Evolutionary conservation across 331 rosid species (phyloP).

Genomic region (Cucumis variabilis): DNA sequence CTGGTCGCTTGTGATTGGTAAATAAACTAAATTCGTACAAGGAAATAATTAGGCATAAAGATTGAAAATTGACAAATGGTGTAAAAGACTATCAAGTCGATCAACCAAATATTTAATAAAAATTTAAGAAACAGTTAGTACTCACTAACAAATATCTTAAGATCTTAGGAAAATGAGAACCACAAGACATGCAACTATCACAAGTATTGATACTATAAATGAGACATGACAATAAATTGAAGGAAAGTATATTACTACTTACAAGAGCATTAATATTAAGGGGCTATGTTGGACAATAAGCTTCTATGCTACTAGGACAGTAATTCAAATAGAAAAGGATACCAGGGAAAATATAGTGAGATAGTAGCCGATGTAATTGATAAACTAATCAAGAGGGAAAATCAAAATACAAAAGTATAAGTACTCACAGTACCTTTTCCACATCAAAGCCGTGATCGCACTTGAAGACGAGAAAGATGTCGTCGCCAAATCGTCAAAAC

Average conservation of each 20-base stretch:
- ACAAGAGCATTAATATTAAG: background rate
- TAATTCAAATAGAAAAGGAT: background rate
- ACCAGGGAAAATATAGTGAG: background rate
- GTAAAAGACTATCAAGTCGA: background rate
- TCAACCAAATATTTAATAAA: background rate
- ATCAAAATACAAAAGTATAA: slow-evolving; percentile 1
- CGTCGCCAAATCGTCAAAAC: slow-evolving; percentile 44
- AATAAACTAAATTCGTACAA: background rate
- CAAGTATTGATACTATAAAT: background rate
- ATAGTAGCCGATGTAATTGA: background rate
- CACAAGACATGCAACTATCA: background rate
- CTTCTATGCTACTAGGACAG: background rate
- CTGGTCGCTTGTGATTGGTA: background rate
- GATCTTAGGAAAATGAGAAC: background rate
- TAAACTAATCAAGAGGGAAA: background rate
- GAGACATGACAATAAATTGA: background rate
- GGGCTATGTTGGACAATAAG: no score
- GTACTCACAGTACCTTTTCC: slow-evolving; percentile 5
- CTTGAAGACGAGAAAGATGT: slow-evolving; percentile 45
- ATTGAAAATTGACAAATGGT: background rate
- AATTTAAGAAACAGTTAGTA: background rate
- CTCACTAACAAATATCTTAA: background rate
- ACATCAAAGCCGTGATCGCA: slow-evolving; percentile 48
- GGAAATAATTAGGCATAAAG: background rate
- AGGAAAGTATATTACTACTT: background rate